A percentile compares a stretch with the other conserved stretches of the same genome.
phyloP scores from a whole-genome alignment of 257 asterid genomes.

The Solanum phureja region DNA sequence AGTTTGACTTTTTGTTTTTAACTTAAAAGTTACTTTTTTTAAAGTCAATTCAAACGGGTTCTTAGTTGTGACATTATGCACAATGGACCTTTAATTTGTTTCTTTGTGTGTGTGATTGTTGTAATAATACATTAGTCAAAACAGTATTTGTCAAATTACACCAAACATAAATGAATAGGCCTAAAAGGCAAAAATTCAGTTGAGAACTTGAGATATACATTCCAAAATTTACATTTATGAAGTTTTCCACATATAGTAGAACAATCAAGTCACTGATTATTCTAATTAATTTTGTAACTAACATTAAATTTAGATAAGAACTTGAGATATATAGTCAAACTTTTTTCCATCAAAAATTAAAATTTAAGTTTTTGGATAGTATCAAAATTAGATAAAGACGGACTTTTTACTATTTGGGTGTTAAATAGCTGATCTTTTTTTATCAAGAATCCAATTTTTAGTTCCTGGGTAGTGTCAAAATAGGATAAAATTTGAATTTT shows the following conservation, averaged over 20 bases:
- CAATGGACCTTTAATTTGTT: not conserved
- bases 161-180: not conserved
- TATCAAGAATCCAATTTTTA: not conserved
- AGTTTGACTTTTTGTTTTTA: fast-evolving
- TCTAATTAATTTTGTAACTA: not conserved
- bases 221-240: not conserved
- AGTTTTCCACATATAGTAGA: not conserved
- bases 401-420: not conserved
- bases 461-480: not conserved
- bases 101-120: not conserved
- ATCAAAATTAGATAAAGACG: not conserved
- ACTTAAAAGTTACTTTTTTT: too few species aligned
- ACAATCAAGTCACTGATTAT: not conserved
- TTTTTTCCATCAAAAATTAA: too few species aligned
- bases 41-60: too few species aligned
- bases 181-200: not conserved
- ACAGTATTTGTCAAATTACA: not conserved
- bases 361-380: not conserved
- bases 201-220: not conserved
- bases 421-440: not conserved
- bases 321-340: not conserved
- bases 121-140: not conserved
- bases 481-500: not conserved
- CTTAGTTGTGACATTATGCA: not conserved
- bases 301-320: not conserved